A percentile compares a stretch with the other conserved stretches of the same genome.
phyloP scores from a whole-genome alignment of 352 stramenopile genomes.

The Phytophthora citricola region DNA sequence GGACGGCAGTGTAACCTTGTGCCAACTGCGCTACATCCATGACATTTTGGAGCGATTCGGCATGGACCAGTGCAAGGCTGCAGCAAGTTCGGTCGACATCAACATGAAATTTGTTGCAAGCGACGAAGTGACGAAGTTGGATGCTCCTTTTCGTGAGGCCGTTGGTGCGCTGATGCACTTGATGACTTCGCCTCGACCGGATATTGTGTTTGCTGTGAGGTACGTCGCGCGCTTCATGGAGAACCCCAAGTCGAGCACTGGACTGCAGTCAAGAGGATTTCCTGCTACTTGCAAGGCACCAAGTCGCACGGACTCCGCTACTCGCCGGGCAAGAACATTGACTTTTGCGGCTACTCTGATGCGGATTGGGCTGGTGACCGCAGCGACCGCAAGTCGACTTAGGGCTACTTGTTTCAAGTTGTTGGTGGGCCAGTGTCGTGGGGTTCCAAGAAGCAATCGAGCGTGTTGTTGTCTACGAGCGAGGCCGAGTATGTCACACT shows the following conservation, averaged over 20 bases:
- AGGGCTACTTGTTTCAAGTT: no score
- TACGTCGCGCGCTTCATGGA: slow-evolving; percentile 34
- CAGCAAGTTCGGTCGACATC: slow-evolving; percentile 8
- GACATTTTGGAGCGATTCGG: slow-evolving; percentile 17
- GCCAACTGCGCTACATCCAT: slow-evolving; percentile 1
- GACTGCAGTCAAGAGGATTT: slow-evolving; percentile 17
- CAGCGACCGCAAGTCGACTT: no score
- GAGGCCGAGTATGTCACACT: no score
- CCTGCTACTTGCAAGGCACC: slow-evolving; percentile 24
- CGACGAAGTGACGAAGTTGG: not conserved
- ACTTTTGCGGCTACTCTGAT: no score
- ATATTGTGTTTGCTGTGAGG: slow-evolving; percentile 17
- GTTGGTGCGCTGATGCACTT: slow-evolving; percentile 27
- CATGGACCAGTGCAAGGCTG: slow-evolving; percentile 10
- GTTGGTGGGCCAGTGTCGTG: no score
- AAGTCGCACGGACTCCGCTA: slow-evolving; percentile 11
- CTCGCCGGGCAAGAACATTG: no score
- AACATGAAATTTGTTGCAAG: not conserved
- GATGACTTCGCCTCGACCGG: slow-evolving; percentile 25
- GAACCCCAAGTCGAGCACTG: slow-evolving; percentile 28
- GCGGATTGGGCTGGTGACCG: no score
- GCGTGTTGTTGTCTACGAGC: no score
- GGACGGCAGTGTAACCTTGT: not conserved
- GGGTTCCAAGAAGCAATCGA: no score
- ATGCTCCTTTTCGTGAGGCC: slow-evolving; percentile 11